Evolutionary conservation across 2,329 filamentous ascomycete genomes (phyloP).

Genomic region (Aspergillus novofumigatus): DNA sequence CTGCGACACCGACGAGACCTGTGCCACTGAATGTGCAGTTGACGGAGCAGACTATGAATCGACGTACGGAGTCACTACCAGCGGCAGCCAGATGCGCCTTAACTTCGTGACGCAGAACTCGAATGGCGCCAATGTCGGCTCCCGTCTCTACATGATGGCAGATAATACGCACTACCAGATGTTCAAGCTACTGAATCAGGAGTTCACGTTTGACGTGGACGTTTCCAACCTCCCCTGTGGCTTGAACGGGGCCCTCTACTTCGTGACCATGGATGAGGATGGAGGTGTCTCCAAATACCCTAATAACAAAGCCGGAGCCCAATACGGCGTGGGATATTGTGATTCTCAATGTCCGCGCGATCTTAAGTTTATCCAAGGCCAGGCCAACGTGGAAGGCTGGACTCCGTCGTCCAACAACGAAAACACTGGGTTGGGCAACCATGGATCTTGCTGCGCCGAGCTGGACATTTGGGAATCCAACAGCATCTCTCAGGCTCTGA

Average conservation of each 20-base stretch:
- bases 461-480: conserved; percentile 72
- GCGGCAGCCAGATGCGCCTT: conserved; percentile 47
- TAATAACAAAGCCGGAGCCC: conserved; percentile 55
- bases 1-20: conserved; percentile 48
- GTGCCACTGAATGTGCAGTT: conserved; percentile 54
- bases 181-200: conserved; percentile 62
- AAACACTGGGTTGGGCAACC: conserved; percentile 50
- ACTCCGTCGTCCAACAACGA: conserved; percentile 48
- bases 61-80: conserved; percentile 52
- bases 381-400: conserved; percentile 57
- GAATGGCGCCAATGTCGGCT: conserved; percentile 37
- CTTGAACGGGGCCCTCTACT: conserved; percentile 67
- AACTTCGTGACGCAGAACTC: conserved; percentile 41
- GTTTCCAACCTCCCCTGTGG: conserved; percentile 65
- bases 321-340: conserved; percentile 62
- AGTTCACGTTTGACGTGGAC: conserved; percentile 71
- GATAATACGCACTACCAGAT: conserved; percentile 59
- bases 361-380: conserved; percentile 42
- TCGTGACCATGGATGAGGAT: conserved; percentile 57
- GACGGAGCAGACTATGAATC: conserved; percentile 53
- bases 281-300: conserved; percentile 53
- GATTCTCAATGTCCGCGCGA: conserved; percentile 56
- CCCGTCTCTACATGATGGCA: conserved; percentile 63
- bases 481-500: conserved; percentile 59
- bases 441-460: conserved; percentile 63